Evolutionary conservation across 495 filamentous ascomycete species (phyloP).

Genomic region (Podospora pseudopauciseta): DNA sequence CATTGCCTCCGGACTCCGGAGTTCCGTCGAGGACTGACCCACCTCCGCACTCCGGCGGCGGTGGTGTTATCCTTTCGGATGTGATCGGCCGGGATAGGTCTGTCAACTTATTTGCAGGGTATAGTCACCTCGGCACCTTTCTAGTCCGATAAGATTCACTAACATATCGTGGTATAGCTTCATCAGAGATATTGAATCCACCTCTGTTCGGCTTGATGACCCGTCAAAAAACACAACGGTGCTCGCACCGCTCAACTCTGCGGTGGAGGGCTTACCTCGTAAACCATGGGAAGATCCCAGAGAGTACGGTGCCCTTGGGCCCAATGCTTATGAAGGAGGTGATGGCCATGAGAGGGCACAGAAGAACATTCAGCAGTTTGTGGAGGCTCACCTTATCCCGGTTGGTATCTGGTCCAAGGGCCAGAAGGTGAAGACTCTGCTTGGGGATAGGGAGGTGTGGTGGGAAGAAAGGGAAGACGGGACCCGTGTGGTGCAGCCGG

Average conservation of each 20-base stretch:
- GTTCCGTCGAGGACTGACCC: conserved; percentile 41
- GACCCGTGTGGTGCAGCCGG: conserved; percentile 68
- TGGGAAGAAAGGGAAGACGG: conserved; percentile 69
- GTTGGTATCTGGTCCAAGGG: conserved; percentile 75
- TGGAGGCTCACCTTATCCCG: conserved; percentile 80
- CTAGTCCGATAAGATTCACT: neutral
- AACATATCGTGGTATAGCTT: conserved; percentile 39
- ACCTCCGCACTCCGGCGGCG: conserved; percentile 34
- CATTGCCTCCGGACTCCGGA: conserved; percentile 30
- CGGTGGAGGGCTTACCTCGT: conserved; percentile 70
- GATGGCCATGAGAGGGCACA: conserved; percentile 77
- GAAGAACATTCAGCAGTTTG: conserved; percentile 75
- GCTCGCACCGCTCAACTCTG: conserved; percentile 80
- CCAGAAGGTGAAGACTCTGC: conserved; percentile 66
- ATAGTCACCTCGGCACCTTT: neutral
- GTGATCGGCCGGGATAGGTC: conserved; percentile 75
- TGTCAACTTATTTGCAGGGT: conserved; percentile 83
- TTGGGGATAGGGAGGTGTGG: conserved; percentile 64
- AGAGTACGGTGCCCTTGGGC: conserved; percentile 71
- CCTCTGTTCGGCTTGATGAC: conserved; percentile 69
- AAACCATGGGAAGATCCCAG: conserved; percentile 93
- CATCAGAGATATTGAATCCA: conserved; percentile 71
- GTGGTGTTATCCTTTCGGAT: conserved; percentile 67
- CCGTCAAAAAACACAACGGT: conserved; percentile 74
- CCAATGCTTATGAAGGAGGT: conserved; percentile 74